phyloP scores from a whole-genome alignment of 208 protist genomes.

The Angomonas deanei region DNA sequence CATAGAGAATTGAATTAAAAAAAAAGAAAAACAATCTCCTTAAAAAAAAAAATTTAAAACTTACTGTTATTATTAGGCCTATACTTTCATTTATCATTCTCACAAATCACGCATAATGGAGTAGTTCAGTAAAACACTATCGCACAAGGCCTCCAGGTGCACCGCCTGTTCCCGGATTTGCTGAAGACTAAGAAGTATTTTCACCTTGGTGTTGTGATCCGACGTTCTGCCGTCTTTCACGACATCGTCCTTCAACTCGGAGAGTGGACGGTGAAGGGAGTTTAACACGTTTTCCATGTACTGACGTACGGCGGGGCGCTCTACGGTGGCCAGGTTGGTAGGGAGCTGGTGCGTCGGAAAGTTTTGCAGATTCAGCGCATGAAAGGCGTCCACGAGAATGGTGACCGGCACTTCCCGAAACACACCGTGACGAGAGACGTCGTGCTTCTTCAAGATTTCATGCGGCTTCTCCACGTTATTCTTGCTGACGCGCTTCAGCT shows the following conservation, averaged over 20 bases:
- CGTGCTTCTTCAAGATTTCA: slow-evolving; percentile 30
- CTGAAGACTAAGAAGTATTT: slow-evolving; percentile 48
- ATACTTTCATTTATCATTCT: background rate
- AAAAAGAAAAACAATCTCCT: background rate
- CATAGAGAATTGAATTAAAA: background rate
- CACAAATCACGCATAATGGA: background rate
- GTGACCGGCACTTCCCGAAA: slow-evolving; percentile 60
- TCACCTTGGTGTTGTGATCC: slow-evolving; percentile 34
- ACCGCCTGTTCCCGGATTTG: slow-evolving; percentile 51
- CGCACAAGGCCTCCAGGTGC: slow-evolving; percentile 55
- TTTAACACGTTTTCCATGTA: slow-evolving; percentile 48
- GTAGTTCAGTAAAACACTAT: background rate
- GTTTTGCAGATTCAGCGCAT: slow-evolving; percentile 38
- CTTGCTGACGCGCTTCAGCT: background rate
- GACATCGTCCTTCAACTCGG: slow-evolving; percentile 25
- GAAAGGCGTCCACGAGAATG: slow-evolving; percentile 57
- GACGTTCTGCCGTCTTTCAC: slow-evolving; percentile 32
- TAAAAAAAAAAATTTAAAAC: slow-evolving; percentile 11
- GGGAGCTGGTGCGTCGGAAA: slow-evolving; percentile 17
- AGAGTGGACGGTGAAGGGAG: slow-evolving; percentile 37
- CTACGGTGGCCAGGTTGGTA: slow-evolving; percentile 27
- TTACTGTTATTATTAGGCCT: background rate
- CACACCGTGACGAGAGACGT: slow-evolving; percentile 35
- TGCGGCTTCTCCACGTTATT: background rate
- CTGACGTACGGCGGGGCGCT: slow-evolving; percentile 37